Evolutionary conservation across 1,284 basidiomycete genomes (phyloP), one percentile per base, ranked within the genome.

Genomic region (Erythrobasidium hasegawianum): DNA sequence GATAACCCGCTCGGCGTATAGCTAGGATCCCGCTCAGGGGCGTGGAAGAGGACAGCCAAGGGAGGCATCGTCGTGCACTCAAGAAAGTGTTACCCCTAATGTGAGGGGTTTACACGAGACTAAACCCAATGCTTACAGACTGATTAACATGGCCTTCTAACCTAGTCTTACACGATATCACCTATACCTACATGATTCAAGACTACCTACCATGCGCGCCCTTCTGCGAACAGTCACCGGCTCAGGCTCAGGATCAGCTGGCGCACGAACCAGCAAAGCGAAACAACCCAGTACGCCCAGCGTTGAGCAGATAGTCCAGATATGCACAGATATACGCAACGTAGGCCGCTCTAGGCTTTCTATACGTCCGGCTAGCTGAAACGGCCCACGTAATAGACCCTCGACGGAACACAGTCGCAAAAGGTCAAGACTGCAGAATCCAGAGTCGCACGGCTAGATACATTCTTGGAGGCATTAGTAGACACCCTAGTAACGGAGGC

Each of bases 171-270:
- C n/a, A n/a, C n/a, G n/a, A n/a, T n/a, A n/a, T n/a, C n/a, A n/a
- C n/a, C n/a, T n/a, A n/a, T 4, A 33, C 11, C 33, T 33, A 33
- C 11, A 33, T 33, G 33, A 4, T 33, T 33, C 33, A 33, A 33
- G 33, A 11, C 4, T 33, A n/a, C n/a, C n/a, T 11, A 33, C 11
- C 33, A 33, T 82, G 85, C 59, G 82, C 82, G 59, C 84, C 84
- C 64, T 87, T 87, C 13, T 89, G 87, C 41, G 62, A 40, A 65
- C 53, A 20, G 62, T 65, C 10, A 65, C 62, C 9, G 62, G 62
- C 56, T 64, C 61, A 11, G 33, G 33, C 33, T 33, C 11, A 11
- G 33, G 33, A 4, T 4, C 33, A 33, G 49, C 59, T 38, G 59
- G 49, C 11, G 52, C 59, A 7, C 26, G 16, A 22, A 61, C 41